phyloP scores from a whole-genome alignment of 371 early-diverging fungal species.

The Chytridiales sp. region DNA sequence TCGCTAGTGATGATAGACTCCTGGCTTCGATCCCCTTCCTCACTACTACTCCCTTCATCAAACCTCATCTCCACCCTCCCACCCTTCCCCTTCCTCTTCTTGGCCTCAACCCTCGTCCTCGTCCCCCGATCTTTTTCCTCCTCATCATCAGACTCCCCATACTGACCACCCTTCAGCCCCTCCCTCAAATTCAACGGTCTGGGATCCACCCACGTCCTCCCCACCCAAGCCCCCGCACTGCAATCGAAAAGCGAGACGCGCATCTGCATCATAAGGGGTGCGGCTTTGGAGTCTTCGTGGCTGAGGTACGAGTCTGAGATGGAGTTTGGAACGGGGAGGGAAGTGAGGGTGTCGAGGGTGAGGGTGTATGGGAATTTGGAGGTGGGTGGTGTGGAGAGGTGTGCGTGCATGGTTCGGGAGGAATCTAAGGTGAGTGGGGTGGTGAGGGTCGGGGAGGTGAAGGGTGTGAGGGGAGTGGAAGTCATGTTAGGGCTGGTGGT shows the following conservation, averaged over 20 bases:
- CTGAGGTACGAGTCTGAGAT: conserved; percentile 15
- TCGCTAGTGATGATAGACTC: no score
- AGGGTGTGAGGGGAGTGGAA: no score
- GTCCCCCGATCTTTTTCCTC: background rate
- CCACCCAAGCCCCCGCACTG: conserved; percentile 37
- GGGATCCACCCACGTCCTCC: conserved; percentile 42
- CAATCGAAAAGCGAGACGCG: conserved; percentile 41
- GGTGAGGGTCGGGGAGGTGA: background rate
- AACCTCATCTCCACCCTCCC: background rate
- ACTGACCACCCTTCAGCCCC: background rate
- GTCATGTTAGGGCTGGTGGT: no score
- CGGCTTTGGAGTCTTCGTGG: background rate
- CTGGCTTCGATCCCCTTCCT: background rate
- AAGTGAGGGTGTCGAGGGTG: conserved; percentile 1
- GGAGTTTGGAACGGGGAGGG: conserved; percentile 20
- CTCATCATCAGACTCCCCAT: background rate
- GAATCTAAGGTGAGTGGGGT: conserved; percentile 16
- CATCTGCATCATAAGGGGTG: conserved; percentile 23
- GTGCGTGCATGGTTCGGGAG: conserved; percentile 14
- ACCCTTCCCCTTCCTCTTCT: background rate
- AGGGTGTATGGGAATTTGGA: conserved; percentile 25
- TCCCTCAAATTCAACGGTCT: conserved; percentile 20
- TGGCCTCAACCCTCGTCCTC: background rate
- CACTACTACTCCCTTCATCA: conserved; percentile 1
- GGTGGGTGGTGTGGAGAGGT: conserved; percentile 14